A percentile compares a stretch with the other conserved stretches of the same genome.
These are phyloP conservation scores for Trametes sanguinea DNA, from an alignment of 768 basidiomycete species.

Conservation along the genomic window DNA sequence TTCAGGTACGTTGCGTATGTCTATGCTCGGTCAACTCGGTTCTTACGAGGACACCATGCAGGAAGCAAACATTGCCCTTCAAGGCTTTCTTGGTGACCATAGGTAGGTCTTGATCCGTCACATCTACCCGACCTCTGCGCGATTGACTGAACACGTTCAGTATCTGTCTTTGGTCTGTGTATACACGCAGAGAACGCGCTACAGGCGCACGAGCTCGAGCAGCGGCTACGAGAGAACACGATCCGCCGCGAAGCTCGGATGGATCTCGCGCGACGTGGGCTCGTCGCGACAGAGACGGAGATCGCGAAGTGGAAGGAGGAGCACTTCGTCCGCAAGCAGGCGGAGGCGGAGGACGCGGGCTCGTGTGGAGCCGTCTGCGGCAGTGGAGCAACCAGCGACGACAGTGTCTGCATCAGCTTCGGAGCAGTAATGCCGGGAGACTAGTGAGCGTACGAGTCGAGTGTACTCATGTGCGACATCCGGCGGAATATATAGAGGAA, in stretches of 20 bases:
- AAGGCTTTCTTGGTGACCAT: slow-evolving; percentile 77
- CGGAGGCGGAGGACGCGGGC: slow-evolving; percentile 1
- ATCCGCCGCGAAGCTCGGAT: slow-evolving; percentile 73
- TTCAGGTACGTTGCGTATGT: slow-evolving; percentile 54
- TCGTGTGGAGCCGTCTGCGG: neutral
- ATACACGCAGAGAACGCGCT: slow-evolving; percentile 78
- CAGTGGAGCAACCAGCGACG: neutral
- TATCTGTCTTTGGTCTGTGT: slow-evolving; percentile 67
- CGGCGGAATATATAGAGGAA: slow-evolving; percentile 9
- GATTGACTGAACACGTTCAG: slow-evolving; percentile 30
- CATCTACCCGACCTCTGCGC: too few species aligned
- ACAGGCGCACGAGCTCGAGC: slow-evolving; percentile 63
- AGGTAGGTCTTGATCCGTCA: slow-evolving; percentile 46
- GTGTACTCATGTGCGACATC: neutral
- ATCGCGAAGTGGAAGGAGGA: slow-evolving; percentile 77
- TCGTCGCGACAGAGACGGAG: slow-evolving; percentile 81
- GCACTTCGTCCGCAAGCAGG: slow-evolving; percentile 16
- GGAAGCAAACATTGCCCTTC: slow-evolving; percentile 78
- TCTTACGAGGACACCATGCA: slow-evolving; percentile 29
- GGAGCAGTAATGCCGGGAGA: neutral
- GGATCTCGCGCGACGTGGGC: slow-evolving; percentile 72
- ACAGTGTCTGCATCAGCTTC: neutral
- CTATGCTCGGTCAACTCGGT: neutral
- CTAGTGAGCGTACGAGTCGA: neutral
- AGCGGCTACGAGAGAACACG: slow-evolving; percentile 66